A percentile compares a stretch with the other conserved stretches of the same genome.
These are phyloP conservation scores for Vanrija sp. DNA, from an alignment of 1,284 basidiomycete species.

Conservation along the genomic window DNA sequence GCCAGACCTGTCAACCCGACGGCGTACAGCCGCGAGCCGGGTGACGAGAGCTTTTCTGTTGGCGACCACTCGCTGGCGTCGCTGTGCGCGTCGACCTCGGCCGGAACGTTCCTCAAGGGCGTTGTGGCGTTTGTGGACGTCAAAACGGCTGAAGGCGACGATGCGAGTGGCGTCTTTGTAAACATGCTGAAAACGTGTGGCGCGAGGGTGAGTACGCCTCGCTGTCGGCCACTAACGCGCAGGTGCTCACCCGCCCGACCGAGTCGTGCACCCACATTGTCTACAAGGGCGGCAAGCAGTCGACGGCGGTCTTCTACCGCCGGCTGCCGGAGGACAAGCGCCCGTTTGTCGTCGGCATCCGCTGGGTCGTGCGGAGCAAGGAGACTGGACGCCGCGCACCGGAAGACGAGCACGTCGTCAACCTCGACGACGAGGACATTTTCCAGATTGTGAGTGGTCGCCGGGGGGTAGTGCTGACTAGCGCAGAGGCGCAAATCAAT, in stretches of 20 bases:
- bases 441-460: conserved; percentile 60
- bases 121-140: conserved; percentile 89
- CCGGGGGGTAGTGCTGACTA: not conserved
- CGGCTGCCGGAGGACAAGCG: conserved; percentile 52
- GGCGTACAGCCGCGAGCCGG: conserved; percentile 1
- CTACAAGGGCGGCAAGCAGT: conserved; percentile 77
- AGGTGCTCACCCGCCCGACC: conserved; percentile 54
- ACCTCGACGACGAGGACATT: conserved; percentile 64
- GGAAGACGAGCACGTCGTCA: conserved; percentile 65
- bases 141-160: conserved; percentile 76
- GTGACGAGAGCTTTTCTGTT: conserved; percentile 11
- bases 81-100: conserved; percentile 5
- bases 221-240: conserved; percentile 6
- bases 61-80: conserved; percentile 29
- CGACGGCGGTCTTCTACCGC: conserved; percentile 74
- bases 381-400: conserved; percentile 64
- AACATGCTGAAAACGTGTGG: conserved; percentile 79
- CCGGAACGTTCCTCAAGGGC: conserved; percentile 55
- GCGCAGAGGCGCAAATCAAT: conserved; percentile 60
- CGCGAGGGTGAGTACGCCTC: conserved; percentile 60
- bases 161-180: conserved; percentile 74
- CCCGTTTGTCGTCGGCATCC: conserved; percentile 71
- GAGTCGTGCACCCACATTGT: conserved; percentile 77
- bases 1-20: not conserved
- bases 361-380: conserved; percentile 85